Evolutionary conservation across 371 early-diverging fungal genomes (phyloP).

Genomic region (Rhizopus sp.): DNA sequence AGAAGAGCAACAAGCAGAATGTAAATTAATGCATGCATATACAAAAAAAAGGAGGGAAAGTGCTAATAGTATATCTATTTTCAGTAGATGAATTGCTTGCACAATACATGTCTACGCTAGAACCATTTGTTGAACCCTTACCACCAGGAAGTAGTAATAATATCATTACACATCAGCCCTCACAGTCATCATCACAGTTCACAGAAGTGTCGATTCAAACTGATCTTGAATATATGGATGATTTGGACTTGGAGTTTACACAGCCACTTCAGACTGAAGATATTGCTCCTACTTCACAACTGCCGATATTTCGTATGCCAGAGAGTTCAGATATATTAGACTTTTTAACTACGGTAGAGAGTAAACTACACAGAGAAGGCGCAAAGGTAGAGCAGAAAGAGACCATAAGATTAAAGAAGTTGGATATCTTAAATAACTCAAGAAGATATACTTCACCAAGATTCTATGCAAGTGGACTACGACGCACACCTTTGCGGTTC

Average conservation of each 20-base stretch:
- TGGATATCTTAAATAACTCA: slow-evolving; percentile 13
- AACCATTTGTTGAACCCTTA: slow-evolving; percentile 39
- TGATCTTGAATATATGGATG: neutral
- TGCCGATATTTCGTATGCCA: slow-evolving; percentile 50
- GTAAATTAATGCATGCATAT: neutral
- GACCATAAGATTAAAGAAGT: slow-evolving; percentile 14
- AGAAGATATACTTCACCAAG: slow-evolving; percentile 5
- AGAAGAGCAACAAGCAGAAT: slow-evolving; percentile 18
- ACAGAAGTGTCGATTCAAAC: slow-evolving; percentile 8
- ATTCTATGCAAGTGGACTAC: slow-evolving; percentile 5
- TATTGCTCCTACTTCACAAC: slow-evolving; percentile 1
- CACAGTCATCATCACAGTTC: slow-evolving; percentile 7
- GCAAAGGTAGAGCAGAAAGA: slow-evolving; percentile 16
- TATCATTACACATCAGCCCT: slow-evolving; percentile 4
- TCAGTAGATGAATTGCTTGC: slow-evolving; percentile 36
- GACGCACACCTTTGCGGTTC: slow-evolving; percentile 5
- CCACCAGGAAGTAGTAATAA: slow-evolving; percentile 7
- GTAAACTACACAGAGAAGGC: slow-evolving; percentile 27
- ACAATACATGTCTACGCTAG: slow-evolving; percentile 32
- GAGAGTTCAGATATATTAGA: slow-evolving; percentile 42
- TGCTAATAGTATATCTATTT: neutral
- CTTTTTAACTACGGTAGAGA: slow-evolving; percentile 37
- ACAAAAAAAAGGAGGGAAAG: neutral
- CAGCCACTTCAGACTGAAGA: slow-evolving; percentile 3
- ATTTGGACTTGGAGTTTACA: neutral